These are phyloP conservation scores for Neofusicoccum kwambonambiense DNA, from an alignment of 2,329 filamentous ascomycete species.

Conservation along the genomic window DNA sequence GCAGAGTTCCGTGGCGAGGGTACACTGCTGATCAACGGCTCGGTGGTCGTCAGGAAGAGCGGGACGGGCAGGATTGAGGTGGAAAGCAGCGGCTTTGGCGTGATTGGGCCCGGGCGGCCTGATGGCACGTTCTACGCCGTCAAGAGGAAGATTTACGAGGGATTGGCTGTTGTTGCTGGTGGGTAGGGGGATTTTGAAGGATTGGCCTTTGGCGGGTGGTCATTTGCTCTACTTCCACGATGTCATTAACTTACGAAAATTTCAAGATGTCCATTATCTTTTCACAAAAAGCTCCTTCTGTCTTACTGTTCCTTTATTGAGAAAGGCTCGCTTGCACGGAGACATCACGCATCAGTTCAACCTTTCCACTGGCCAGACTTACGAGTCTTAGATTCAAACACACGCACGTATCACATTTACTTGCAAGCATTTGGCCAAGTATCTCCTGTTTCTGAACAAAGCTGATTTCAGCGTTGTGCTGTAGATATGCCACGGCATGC, in stretches of 20 bases:
- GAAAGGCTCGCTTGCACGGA: not conserved
- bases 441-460: no score
- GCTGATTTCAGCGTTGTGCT: no score
- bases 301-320: not conserved
- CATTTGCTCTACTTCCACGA: not conserved
- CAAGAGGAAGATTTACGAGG: slow-evolving; percentile 88
- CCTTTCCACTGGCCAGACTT: no score
- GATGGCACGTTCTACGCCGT: slow-evolving; percentile 80
- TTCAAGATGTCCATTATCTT: not conserved
- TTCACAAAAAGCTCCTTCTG: not conserved
- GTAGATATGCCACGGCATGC: no score
- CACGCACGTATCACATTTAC: no score
- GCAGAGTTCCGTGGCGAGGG: slow-evolving; percentile 95
- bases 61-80: slow-evolving; percentile 84
- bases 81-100: slow-evolving; percentile 62
- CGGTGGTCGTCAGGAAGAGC: slow-evolving; percentile 85
- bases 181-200: slow-evolving; percentile 30
- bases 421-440: no score
- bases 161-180: slow-evolving; percentile 84
- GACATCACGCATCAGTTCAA: no score
- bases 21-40: slow-evolving; percentile 82
- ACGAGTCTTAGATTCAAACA: no score
- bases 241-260: not conserved
- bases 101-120: slow-evolving; percentile 41
- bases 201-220: not conserved